A percentile compares a stretch with the other conserved stretches of the same genome.
Evolutionary conservation across 306 rosid species (phyloP).

Genomic region (Elaeagnus macrophylla): DNA sequence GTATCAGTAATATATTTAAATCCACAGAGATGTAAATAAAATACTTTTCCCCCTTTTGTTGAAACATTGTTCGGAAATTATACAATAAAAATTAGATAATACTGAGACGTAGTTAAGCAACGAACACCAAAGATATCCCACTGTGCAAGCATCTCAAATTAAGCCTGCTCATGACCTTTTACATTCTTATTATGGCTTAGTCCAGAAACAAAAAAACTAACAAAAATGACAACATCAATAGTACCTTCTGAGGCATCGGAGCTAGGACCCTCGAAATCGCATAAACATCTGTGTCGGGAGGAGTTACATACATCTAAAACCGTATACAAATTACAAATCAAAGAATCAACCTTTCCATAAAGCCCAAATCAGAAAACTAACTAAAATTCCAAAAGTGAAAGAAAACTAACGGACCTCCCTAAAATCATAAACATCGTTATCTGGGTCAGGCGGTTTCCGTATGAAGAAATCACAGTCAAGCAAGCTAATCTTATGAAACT

Average conservation of each 20-base stretch:
- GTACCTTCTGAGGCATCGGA: conserved; percentile 90
- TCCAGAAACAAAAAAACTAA: background rate
- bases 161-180: no score
- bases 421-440: conserved; percentile 77
- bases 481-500: conserved; percentile 78
- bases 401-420: conserved; percentile 48
- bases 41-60: background rate
- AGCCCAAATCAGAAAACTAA: background rate
- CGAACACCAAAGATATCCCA: no score
- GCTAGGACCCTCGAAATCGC: conserved; percentile 82
- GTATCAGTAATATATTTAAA: background rate
- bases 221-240: background rate
- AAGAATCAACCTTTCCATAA: background rate
- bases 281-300: conserved; percentile 93
- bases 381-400: background rate
- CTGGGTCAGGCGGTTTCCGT: conserved; percentile 83
- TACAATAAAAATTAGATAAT: no score
- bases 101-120: no score
- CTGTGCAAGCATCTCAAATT: no score
- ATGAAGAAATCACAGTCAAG: conserved; percentile 79
- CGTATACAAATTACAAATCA: background rate
- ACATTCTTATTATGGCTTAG: no score
- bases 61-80: no score
- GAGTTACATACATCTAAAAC: conserved; percentile 88
- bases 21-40: background rate